Base-by-base conservation (phyloP, 106 monocot genomes). In the Phalaenopsis aphrodite region DNA sequence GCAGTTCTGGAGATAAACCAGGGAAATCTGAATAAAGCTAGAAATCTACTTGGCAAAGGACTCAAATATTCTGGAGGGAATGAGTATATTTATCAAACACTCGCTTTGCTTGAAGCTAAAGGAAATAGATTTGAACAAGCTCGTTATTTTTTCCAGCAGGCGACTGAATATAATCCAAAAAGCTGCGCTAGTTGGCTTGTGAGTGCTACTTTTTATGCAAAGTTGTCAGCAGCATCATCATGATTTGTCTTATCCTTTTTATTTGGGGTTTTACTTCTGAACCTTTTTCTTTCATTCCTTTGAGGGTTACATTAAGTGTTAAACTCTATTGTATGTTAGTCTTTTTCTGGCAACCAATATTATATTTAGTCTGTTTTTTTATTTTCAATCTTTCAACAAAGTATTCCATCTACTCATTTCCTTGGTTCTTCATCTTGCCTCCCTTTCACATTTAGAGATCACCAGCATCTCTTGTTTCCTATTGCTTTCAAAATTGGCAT, bases 171-270 rank as follows among this genome's bases (percentile, higher is more conserved):
- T 79, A 99, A 99, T 79, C 91, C 94, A 24, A 99, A 94, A 86
- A 99, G 98, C 80, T 99, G 98, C 78, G 98, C 98, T 55, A 99
- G 94, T 84, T 99, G 98, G 98, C 92, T 99, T 81, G 98, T 99
- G 79, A 92, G 94, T 92, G 52, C 78, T 64, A 24, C 21, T 12
- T 24, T 52, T 80, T 16, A 39, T 52, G 52, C 52, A 52, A 12
- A 12, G 12, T 52, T 2, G 52, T 14, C 52, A 12, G 52, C 52
- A 52, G 14, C 15, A 52, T 52, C 52, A 52, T 52, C 52, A 52
- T 52, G 12, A 52, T 52, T 52, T 52, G 3, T 12, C 52, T 52
- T 52, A 52, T 52, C 52, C 52, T 52, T 2, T 71, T 75, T 23
- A 55, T 14, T 41, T 81, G 12, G n/a, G 76, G n/a, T 23, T 23